These are phyloP conservation scores for Podospora didyma DNA, from an alignment of 495 filamentous ascomycete species.

Conservation along the genomic window DNA sequence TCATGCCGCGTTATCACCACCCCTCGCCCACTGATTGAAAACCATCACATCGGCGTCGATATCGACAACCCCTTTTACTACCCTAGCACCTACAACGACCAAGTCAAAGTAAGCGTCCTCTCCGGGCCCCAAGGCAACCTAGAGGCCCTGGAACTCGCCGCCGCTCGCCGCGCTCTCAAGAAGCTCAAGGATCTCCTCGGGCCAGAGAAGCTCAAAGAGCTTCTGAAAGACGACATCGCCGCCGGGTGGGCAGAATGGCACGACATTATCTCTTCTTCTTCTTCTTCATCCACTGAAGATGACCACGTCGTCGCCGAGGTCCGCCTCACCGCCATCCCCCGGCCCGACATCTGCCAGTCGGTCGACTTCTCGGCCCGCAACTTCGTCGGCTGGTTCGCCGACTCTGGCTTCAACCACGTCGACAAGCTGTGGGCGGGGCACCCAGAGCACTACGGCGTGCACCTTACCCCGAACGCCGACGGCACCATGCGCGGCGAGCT, in stretches of 20 bases:
- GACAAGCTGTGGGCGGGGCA: slow-evolving; percentile 8
- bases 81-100: too few relatives aligned
- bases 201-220: slow-evolving; percentile 3
- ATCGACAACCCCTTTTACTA: too few relatives aligned
- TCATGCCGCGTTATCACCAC: background rate
- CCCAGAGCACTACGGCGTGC: slow-evolving; percentile 20
- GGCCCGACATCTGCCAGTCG: background rate
- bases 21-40: background rate
- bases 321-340: background rate
- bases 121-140: too few relatives aligned
- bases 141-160: slow-evolving; percentile 7
- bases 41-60: too few relatives aligned
- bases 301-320: slow-evolving; percentile 8
- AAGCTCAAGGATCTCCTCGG: slow-evolving; percentile 19
- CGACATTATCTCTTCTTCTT: slow-evolving; percentile 6
- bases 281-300: background rate
- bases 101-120: too few relatives aligned
- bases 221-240: slow-evolving; percentile 15
- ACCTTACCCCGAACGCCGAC: slow-evolving; percentile 3
- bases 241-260: slow-evolving; percentile 18
- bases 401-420: slow-evolving; percentile 13
- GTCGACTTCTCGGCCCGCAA: slow-evolving; percentile 13
- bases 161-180: slow-evolving; percentile 11
- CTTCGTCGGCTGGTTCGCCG: slow-evolving; percentile 15
- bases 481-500: slow-evolving; percentile 11